phyloP scores from a whole-genome alignment of 257 asterid species.

The Petrea volubilis region DNA sequence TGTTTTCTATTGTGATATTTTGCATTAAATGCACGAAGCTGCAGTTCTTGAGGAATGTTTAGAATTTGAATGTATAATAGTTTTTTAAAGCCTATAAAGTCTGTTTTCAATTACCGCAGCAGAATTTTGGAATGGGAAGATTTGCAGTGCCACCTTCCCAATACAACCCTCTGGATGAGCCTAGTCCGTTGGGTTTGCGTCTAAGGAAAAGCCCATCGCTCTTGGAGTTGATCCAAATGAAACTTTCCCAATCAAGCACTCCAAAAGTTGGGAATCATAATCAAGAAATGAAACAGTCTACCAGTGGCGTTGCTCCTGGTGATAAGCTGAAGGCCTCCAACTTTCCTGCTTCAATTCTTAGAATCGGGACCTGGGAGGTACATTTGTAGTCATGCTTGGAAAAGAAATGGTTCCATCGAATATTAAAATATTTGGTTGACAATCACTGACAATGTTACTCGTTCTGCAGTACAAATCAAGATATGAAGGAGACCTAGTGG shows the following conservation, averaged over 20 bases:
- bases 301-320: conserved; percentile 38
- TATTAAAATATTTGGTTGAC: not conserved
- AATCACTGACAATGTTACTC: not conserved
- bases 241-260: conserved; percentile 47
- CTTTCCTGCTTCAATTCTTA: conserved; percentile 74
- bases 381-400: not conserved
- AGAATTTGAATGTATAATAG: not conserved
- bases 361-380: conserved; percentile 97
- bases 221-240: conserved; percentile 64
- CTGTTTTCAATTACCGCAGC: conserved; percentile 28
- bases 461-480: conserved; percentile 76
- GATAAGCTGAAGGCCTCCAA: conserved; percentile 90
- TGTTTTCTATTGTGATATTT: no score
- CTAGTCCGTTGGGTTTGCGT: conserved; percentile 67
- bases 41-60: not conserved
- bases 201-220: conserved; percentile 69
- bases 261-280: conserved; percentile 29
- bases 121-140: conserved; percentile 26
- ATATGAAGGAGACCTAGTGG: conserved; percentile 87
- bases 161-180: conserved; percentile 59
- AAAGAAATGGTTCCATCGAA: not conserved
- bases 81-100: not conserved
- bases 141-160: conserved; percentile 28
- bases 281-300: conserved; percentile 39
- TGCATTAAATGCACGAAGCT: no score